Percentiles rank a stretch among this genome's conserved stretches.
phyloP scores from a whole-genome alignment of 306 rosid genomes.

The Prunus kanzakura region DNA sequence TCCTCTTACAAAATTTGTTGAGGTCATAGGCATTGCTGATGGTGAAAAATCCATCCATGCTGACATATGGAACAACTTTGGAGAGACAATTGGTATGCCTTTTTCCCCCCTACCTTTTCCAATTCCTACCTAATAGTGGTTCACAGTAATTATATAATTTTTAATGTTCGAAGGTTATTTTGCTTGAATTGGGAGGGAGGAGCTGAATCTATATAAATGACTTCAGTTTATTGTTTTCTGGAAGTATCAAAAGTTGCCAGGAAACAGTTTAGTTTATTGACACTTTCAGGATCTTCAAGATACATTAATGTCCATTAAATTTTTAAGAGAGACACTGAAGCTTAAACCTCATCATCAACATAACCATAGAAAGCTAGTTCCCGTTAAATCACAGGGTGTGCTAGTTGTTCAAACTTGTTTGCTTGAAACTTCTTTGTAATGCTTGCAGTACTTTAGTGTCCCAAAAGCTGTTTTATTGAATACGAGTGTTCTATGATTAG shows the following conservation, averaged over 20 bases:
- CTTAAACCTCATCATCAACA: background rate
- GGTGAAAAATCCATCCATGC: constrained; percentile 67
- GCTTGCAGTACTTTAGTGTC: background rate
- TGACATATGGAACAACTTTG: constrained; percentile 82
- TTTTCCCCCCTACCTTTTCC: background rate
- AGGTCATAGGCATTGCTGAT: constrained; percentile 84
- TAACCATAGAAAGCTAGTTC: background rate
- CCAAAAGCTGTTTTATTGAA: background rate
- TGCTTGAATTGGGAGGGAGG: background rate
- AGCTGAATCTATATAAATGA: background rate
- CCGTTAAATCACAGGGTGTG: background rate
- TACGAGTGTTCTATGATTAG: background rate
- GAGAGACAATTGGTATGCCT: constrained; percentile 62
- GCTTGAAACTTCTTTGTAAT: background rate
- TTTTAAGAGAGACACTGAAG: background rate
- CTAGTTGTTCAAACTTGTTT: background rate
- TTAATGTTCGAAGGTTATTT: background rate
- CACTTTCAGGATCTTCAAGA: background rate
- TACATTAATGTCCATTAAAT: background rate
- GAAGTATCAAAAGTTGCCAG: background rate
- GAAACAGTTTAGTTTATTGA: background rate
- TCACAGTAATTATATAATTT: background rate
- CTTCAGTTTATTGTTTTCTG: background rate
- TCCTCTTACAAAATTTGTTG: constrained; percentile 62
- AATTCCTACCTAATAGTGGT: background rate